Evolutionary conservation across 2,329 filamentous ascomycete genomes (phyloP).

Genomic region (Arthrobotrys entomopaga): DNA sequence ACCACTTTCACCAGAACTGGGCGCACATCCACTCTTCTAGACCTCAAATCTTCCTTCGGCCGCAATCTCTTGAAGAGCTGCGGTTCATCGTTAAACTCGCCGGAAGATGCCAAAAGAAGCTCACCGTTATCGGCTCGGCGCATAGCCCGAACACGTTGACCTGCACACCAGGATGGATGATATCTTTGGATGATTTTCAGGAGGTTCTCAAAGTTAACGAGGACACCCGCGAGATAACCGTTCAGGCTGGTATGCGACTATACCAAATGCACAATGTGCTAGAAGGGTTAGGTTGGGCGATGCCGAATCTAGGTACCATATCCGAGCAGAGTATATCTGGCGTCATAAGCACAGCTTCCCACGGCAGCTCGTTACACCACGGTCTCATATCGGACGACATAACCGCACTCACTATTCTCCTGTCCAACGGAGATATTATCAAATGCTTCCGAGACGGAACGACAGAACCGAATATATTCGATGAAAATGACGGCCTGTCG

Average conservation of each 20-base stretch:
- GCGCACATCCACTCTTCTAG: constrained; percentile 88
- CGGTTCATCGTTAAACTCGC: constrained; percentile 85
- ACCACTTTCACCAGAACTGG: constrained; percentile 90
- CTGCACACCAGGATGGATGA: constrained; percentile 81
- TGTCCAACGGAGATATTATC: constrained; percentile 80
- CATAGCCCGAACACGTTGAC: constrained; percentile 94
- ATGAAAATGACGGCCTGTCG: constrained; percentile 63
- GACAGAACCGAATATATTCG: constrained; percentile 62
- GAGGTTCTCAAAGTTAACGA: constrained; percentile 76
- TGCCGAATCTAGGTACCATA: constrained; percentile 94
- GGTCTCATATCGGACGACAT: constrained; percentile 85
- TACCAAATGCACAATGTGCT: constrained; percentile 77
- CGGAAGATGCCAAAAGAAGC: constrained; percentile 78
- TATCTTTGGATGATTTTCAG: constrained; percentile 88
- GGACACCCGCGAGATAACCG: constrained; percentile 73
- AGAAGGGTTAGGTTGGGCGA: constrained; percentile 78
- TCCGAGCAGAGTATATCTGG: constrained; percentile 93
- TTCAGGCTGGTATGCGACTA: constrained; percentile 89
- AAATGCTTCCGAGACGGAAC: constrained; percentile 74
- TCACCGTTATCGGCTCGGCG: constrained; percentile 87
- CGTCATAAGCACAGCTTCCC: constrained; percentile 90
- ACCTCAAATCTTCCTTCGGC: constrained; percentile 91
- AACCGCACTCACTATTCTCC: constrained; percentile 77
- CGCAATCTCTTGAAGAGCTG: constrained; percentile 80
- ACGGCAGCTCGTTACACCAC: constrained; percentile 85